Evolutionary conservation across 441 rosid genomes (phyloP).

Genomic region (Arabidopsis hybrid): DNA sequence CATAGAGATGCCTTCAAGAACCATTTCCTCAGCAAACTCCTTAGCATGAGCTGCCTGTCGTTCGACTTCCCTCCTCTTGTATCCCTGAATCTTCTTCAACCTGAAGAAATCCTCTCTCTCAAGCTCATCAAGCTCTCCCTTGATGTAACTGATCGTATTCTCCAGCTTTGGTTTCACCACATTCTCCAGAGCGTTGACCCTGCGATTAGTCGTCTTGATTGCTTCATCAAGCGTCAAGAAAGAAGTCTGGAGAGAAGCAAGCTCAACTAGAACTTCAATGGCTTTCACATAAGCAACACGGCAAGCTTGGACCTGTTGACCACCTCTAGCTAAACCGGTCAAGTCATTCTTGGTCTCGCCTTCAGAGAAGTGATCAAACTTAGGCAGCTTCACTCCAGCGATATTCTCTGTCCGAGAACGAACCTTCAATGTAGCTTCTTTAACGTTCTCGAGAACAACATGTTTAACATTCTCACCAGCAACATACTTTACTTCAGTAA

Average conservation of each 20-base stretch:
- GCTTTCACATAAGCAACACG: conserved; percentile 87
- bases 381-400: conserved; percentile 93
- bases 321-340: conserved; percentile 92
- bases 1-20: conserved; percentile 54
- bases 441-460: conserved; percentile 79
- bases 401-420: conserved; percentile 82
- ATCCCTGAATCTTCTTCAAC: conserved; percentile 91
- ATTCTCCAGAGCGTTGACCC: conserved; percentile 93
- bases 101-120: conserved; percentile 95
- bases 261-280: conserved; percentile 89
- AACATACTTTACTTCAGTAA: conserved; percentile 87
- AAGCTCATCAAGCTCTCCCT: conserved; percentile 91
- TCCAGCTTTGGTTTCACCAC: conserved; percentile 90
- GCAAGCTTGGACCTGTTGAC: conserved; percentile 89
- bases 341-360: conserved; percentile 86
- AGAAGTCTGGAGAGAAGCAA: conserved; percentile 92
- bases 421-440: conserved; percentile 80
- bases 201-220: conserved; percentile 90
- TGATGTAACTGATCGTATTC: conserved; percentile 82
- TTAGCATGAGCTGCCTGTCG: conserved; percentile 59
- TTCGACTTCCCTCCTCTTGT: conserved; percentile 83
- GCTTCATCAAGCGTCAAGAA: conserved; percentile 91
- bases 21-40: conserved; percentile 72
- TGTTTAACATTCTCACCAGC: conserved; percentile 92
- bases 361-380: conserved; percentile 81